Percentiles rank a stretch among this genome's conserved stretches.
Conservation (phyloP, 371 early-diverging fungal species). For the Basidiobolus heterosporus region DNA sequence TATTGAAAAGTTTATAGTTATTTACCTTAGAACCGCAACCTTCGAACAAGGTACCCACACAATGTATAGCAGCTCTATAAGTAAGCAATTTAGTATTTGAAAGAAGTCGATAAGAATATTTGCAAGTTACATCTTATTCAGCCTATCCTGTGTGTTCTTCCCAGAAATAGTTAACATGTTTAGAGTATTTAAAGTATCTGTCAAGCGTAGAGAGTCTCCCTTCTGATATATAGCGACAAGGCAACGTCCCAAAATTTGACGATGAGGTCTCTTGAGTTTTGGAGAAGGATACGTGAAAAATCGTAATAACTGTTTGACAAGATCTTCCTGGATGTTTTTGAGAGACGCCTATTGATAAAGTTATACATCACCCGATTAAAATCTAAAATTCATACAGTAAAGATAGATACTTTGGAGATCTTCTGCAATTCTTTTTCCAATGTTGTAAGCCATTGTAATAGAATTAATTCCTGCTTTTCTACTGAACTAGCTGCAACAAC, state of each 20-base stretch:
- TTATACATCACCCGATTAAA: neutral
- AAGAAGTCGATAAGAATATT: neutral
- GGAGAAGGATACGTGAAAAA: slow-evolving; percentile 42
- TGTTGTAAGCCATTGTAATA: too few relatives aligned
- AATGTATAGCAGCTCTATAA: slow-evolving; percentile 53
- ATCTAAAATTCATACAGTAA: too few relatives aligned
- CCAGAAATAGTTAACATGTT: slow-evolving; percentile 42
- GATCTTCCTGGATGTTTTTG: slow-evolving; percentile 36
- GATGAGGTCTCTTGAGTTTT: slow-evolving; percentile 58
- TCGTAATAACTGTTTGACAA: slow-evolving; percentile 51
- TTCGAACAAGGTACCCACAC: slow-evolving; percentile 28
- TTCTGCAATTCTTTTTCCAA: too few relatives aligned
- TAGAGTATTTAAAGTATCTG: slow-evolving; percentile 57
- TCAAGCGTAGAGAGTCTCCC: slow-evolving; percentile 54
- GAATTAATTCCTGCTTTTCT: too few relatives aligned
- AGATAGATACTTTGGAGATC: too few relatives aligned
- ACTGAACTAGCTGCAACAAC: too few relatives aligned
- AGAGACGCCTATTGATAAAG: slow-evolving; percentile 26
- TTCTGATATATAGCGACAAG: slow-evolving; percentile 47
- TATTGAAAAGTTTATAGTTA: too few relatives aligned
- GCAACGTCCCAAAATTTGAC: slow-evolving; percentile 58
- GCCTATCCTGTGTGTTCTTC: slow-evolving; percentile 44
- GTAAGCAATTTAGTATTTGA: neutral
- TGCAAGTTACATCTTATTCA: slow-evolving; percentile 28
- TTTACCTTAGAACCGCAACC: too few relatives aligned